Base-by-base conservation (phyloP, 495 filamentous ascomycete genomes). In the Daldinia grandis region DNA sequence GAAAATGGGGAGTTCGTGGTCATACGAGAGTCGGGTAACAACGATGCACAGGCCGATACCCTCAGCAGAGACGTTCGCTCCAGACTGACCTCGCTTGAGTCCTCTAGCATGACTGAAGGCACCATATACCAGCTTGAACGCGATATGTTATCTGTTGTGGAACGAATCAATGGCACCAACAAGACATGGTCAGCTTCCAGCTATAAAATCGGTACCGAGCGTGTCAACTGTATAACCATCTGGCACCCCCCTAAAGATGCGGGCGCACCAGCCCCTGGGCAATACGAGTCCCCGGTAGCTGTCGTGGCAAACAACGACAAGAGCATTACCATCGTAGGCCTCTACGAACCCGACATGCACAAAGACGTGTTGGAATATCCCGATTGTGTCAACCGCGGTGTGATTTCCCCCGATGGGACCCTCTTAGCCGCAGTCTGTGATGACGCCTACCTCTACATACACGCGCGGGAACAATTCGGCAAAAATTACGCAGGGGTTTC, bases 361-460 rank as follows among this genome's bases (percentile, higher is more conserved):
- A 78, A 94, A 40, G 87, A 90, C 38, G 84, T 88, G 55, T 78
- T 97, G 21, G 82, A 87, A 5, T 92, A 94, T 64, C 88, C 91
- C 40, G 89, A 91, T 68, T 89, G 87, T 60, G 95, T 97, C 81
- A 99, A 99, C 77, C 94, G 95, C 77, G 92, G 94, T 5, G 88
- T 93, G 19, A 89, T 99, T 47, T 97, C 94, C 28, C 95, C 95
- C 0, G 92, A 98, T 71, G 94, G 93, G 0, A 85, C 83, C 42
- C 78, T 96, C 17, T 85, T 98, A 5, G 83, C 94, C 3, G 92
- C 93, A 9, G 91, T 98, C 40, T 92, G 94, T 24, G 96, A 99
- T 72, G 88, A 92, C 73, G 88, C 90, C 3, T 89, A 85, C 64
- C 90, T 92, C 2, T 97, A 95, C 76, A 89, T 98, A 62, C 94